Conservation (phyloP, 108 stramenopile genomes). For the Discostella pseudostelligera region DNA sequence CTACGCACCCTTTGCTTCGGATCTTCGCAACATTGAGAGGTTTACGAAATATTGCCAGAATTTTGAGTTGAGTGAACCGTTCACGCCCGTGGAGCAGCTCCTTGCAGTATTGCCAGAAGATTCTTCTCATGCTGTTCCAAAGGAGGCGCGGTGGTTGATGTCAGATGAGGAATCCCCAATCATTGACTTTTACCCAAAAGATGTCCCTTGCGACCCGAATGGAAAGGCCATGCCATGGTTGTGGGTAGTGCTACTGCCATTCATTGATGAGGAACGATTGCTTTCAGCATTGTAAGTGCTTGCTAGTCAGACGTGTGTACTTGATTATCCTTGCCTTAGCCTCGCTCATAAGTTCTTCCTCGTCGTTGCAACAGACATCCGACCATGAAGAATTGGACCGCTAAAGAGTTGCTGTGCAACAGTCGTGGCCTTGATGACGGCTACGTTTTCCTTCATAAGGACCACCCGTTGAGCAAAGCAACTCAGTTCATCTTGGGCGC, state of each 20-base stretch:
- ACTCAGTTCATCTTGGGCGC: conserved; percentile 52
- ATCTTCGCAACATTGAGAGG: conserved; percentile 92
- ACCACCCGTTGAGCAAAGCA: conserved; percentile 54
- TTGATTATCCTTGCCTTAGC: neutral
- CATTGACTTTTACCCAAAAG: conserved; percentile 94
- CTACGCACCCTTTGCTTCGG: conserved; percentile 98
- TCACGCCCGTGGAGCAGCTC: conserved; percentile 96
- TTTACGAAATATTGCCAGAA: conserved; percentile 72
- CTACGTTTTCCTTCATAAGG: conserved; percentile 74
- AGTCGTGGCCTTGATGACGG: conserved; percentile 85
- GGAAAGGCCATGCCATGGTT: conserved; percentile 99
- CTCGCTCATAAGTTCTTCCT: conserved; percentile 9
- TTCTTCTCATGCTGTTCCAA: conserved; percentile 93
- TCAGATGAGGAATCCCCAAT: conserved; percentile 87
- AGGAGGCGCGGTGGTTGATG: conserved; percentile 92
- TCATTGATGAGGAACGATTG: conserved; percentile 95
- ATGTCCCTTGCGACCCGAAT: conserved; percentile 96
- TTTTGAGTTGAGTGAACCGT: conserved; percentile 88
- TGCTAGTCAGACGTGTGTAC: neutral
- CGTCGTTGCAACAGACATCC: conserved; percentile 49
- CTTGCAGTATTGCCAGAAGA: conserved; percentile 96
- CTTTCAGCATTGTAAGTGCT: conserved; percentile 69
- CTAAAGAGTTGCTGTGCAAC: conserved; percentile 76
- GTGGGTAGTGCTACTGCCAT: conserved; percentile 97
- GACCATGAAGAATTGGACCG: conserved; percentile 84